Evolutionary conservation across 176 grass and related monocot genomes (phyloP), one percentile per base, ranked within the genome.

Genomic region (Pontederia paniculata): DNA sequence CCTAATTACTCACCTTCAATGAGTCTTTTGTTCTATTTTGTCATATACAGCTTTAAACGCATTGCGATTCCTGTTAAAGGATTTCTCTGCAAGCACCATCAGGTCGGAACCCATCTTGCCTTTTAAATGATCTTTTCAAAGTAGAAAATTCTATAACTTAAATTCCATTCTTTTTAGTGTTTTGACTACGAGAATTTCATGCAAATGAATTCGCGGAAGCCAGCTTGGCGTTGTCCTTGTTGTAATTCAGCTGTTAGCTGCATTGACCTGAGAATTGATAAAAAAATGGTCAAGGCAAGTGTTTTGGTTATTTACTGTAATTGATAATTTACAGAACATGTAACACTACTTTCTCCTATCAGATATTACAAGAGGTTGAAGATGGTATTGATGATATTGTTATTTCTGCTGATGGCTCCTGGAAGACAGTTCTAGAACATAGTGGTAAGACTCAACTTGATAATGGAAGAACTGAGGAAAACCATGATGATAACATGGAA

Each of bases 131-230:
- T 2, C 9, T 48, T 44, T 54, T 43, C 20, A 43, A 69, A 67
- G 13, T 46, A 19, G 13, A 66, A 44, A 52, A 53, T 69, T 52
- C 58, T 28, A 45, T 84, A 48, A 78, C 50, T 48, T 44, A 46
- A 0, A 12, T 3, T 48, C 0, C 68, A 42, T 68, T 63, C 2
- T 70, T 52, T 70, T 53, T 68, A 98, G 94, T 98, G 86, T 76
- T 98, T 93, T 85, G 94, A 98, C 78, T 98, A 91, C 64, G 73
- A 91, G 22, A 98, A 82, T 74, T 98, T 88, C 75, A 80, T 93
- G 75, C 83, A 84, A 66, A 80, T 98, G 73, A 98, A 98, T 74
- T 84, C 46, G 16, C 87, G 81, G 62, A 98, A 91, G 55, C 94
- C 87, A 13, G 70, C 58, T 37, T 98, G 94, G 87, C 83, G 87